Evolutionary conservation across 495 filamentous ascomycete species (phyloP).

Genomic region (Hypoxylon crocopeplum): DNA sequence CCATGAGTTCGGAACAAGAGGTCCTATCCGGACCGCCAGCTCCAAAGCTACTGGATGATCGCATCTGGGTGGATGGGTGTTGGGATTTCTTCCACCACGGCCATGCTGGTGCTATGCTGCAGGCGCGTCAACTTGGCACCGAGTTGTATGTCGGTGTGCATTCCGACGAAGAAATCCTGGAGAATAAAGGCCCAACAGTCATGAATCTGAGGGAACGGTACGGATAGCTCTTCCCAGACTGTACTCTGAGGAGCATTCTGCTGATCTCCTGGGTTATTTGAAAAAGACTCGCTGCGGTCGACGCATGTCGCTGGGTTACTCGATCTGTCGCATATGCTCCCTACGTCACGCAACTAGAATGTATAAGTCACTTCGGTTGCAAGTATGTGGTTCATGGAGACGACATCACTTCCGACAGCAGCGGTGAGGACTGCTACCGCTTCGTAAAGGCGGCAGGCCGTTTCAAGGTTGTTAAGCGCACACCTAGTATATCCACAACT

Average conservation of each 20-base stretch:
- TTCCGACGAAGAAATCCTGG: conserved; percentile 90
- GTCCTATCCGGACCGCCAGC: conserved; percentile 43
- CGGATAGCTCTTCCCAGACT: conserved; percentile 28
- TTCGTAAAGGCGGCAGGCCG: conserved; percentile 91
- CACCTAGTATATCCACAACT: conserved; percentile 94
- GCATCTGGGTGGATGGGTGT: conserved; percentile 97
- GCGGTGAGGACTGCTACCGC: conserved; percentile 94
- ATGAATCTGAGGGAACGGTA: conserved; percentile 93
- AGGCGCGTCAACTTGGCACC: conserved; percentile 84
- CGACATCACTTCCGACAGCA: conserved; percentile 84
- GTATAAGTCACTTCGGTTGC: conserved; percentile 95
- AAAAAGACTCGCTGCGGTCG: conserved; percentile 73
- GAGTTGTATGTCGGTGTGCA: conserved; percentile 92
- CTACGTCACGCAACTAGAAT: conserved; percentile 91
- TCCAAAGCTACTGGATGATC: conserved; percentile 64
- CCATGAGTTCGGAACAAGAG: conserved; percentile 39
- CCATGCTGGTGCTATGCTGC: conserved; percentile 95
- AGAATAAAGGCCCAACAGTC: conserved; percentile 97
- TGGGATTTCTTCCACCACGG: conserved; percentile 99
- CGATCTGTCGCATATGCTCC: conserved; percentile 82
- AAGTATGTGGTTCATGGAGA: conserved; percentile 91
- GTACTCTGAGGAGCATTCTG: conserved; percentile 11
- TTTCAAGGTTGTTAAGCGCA: conserved; percentile 95
- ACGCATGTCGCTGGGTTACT: conserved; percentile 95
- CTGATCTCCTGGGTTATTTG: conserved; percentile 28